Conservation (phyloP, 2,329 filamentous ascomycete species). For the Leptographium wingfieldii region DNA sequence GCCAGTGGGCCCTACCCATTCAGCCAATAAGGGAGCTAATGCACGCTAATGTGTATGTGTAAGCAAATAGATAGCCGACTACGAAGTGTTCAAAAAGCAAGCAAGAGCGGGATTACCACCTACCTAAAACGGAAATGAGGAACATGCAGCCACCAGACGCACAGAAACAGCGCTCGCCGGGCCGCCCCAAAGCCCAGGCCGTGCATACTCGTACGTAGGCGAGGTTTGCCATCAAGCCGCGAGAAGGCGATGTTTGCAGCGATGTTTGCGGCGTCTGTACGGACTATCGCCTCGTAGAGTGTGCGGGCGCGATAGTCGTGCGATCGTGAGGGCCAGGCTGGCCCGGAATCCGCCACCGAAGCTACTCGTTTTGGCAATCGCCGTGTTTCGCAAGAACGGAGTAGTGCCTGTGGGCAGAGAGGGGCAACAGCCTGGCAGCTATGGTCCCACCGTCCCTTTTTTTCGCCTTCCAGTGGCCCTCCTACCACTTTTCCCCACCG, state of each 20-base stretch:
- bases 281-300: no score
- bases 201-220: not conserved
- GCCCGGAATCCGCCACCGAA: not conserved
- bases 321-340: not conserved
- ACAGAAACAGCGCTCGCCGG: not conserved
- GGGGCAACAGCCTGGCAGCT: not conserved
- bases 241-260: not conserved
- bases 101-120: constrained; percentile 4
- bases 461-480: not conserved
- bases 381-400: not conserved
- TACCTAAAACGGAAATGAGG: constrained; percentile 6
- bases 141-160: not conserved
- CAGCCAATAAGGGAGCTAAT: not conserved
- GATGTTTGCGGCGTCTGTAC: no score
- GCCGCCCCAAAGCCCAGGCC: not conserved
- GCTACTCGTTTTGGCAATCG: not conserved
- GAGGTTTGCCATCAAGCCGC: not conserved
- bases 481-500: not conserved
- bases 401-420: not conserved
- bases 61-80: not conserved
- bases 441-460: not conserved
- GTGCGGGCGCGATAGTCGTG: no score
- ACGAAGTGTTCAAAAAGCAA: not conserved
- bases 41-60: not conserved
- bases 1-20: not conserved